A percentile compares a stretch with the other conserved stretches of the same genome.
Conservation (phyloP, 768 basidiomycete species). For the Nidularia pulvinata region DNA sequence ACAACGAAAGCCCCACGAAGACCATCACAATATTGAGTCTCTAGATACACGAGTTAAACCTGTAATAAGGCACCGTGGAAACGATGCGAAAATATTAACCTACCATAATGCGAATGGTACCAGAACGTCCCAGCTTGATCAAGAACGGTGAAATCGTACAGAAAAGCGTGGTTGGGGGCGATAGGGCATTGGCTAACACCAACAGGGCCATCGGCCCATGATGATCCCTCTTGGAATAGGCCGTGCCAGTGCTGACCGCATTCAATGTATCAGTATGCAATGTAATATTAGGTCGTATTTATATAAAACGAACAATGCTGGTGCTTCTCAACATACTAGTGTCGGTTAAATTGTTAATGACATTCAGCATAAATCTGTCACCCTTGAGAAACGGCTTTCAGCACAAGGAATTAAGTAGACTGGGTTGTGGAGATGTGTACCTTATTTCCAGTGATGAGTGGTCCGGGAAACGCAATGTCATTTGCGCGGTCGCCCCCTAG, state of each 20-base stretch:
- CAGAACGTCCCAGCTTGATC: conserved; percentile 45
- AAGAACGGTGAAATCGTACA: conserved; percentile 30
- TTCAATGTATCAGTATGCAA: neutral
- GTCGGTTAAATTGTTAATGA: conserved; percentile 14
- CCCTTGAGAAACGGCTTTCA: conserved; percentile 7
- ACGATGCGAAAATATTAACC: neutral
- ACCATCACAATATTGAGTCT: conserved; percentile 31
- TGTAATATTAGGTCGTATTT: neutral
- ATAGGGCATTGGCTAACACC: conserved; percentile 46
- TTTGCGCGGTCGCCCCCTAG: neutral
- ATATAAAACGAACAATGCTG: conserved; percentile 13
- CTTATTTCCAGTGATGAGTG: conserved; percentile 2
- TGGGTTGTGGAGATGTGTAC: neutral
- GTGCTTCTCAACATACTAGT: conserved; percentile 16
- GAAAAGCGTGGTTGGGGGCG: conserved; percentile 30
- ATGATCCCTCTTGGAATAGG: conserved; percentile 17
- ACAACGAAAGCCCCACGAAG: conserved; percentile 37
- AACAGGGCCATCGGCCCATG: conserved; percentile 21
- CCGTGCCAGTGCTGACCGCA: conserved; percentile 26
- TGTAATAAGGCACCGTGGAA: neutral
- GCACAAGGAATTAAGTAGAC: neutral
- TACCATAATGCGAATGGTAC: conserved; percentile 25
- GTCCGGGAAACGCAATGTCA: neutral
- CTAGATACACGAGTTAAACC: neutral
- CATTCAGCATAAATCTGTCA: conserved; percentile 15